Evolutionary conservation across 805 yeast genomes (phyloP), one percentile per base, ranked within the genome.

Genomic region (Yarrowia yakushimensis): DNA sequence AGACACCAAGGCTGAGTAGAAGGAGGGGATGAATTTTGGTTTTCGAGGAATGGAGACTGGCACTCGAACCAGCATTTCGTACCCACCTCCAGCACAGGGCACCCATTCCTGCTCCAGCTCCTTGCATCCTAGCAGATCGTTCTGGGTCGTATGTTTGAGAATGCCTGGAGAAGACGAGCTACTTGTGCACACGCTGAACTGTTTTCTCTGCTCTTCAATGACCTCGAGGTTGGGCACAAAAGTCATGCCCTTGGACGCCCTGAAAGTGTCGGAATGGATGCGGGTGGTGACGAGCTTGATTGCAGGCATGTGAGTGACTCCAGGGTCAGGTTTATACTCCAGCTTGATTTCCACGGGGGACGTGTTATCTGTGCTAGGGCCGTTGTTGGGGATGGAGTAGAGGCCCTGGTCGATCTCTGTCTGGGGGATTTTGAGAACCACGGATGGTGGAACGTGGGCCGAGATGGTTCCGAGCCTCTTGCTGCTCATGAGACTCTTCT

Each of bases 361-460:
- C 1, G 61, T 31, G 48, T 55, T 55, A 30, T 55, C 48, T 39
- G 15, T 20, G 37, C 39, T n/a, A 17, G 48, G 48, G 28, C 61
- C 61, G 22, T 39, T 39, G 39, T 39, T 55, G 27, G 28, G 20
- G 22, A 55, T 30, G 28, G 97, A 91, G 81, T 94, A 94, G 67
- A 94, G 82, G 63, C 96, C 81, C 79, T 94, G 99, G 74, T 94
- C 99, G 70, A 94, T 93, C 65, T 84, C 69, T 11, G 61, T 55
- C 13, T 55, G 61, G 4, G 61, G 61, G 22, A 55, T 55, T n/a
- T 55, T 55, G 48, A 55, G 61, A 7, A 55, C 61, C 27, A 55
- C 61, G 2, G 61, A 55, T 4, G 61, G 61, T 1, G 61, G 61
- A 9, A 55, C 61, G 20, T 55, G 61, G 11, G 61, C 61, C 2